Conservation (phyloP, 352 stramenopile species). For the Pelagophyceae sp. region DNA sequence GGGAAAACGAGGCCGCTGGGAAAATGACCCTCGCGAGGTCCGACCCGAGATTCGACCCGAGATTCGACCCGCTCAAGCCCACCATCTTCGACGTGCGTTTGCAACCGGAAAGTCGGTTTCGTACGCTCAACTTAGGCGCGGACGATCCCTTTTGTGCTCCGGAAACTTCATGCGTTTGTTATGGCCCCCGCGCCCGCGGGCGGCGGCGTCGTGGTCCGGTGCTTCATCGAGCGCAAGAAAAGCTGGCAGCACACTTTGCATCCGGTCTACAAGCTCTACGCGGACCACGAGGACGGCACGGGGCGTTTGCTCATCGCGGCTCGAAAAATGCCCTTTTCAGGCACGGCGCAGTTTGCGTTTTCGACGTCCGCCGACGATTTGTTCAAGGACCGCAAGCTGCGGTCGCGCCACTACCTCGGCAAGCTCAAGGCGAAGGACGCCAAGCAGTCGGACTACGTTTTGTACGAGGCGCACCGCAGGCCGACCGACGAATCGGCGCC, state of each 20-base stretch:
- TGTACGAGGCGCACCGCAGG: slow-evolving; percentile 71
- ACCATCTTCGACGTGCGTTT: slow-evolving; percentile 61
- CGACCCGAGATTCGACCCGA: no score
- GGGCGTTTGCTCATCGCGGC: slow-evolving; percentile 67
- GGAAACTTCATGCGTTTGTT: slow-evolving; percentile 67
- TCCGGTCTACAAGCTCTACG: slow-evolving; percentile 63
- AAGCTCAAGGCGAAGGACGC: slow-evolving; percentile 61
- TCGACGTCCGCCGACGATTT: slow-evolving; percentile 70
- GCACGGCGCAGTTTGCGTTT: slow-evolving; percentile 70
- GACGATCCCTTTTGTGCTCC: slow-evolving; percentile 61
- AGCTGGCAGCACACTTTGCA: slow-evolving; percentile 59
- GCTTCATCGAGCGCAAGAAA: slow-evolving; percentile 72
- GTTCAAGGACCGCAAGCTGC: slow-evolving; percentile 59
- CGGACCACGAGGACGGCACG: slow-evolving; percentile 70
- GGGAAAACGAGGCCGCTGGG: no score
- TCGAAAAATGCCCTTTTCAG: slow-evolving; percentile 58
- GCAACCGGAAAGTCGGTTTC: no score
- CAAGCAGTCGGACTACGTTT: slow-evolving; percentile 58
- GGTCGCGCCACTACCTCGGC: slow-evolving; percentile 69
- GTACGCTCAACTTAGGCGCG: no score
- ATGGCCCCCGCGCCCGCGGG: slow-evolving; percentile 54
- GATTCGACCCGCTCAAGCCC: slow-evolving; percentile 11
- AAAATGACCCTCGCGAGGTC: no score
- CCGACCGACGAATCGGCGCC: slow-evolving; percentile 67
- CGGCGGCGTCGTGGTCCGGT: slow-evolving; percentile 67